Evolutionary conservation across 2,329 filamentous ascomycete genomes (phyloP).

Genomic region (Ophiocordyceps camponoti-floridani): DNA sequence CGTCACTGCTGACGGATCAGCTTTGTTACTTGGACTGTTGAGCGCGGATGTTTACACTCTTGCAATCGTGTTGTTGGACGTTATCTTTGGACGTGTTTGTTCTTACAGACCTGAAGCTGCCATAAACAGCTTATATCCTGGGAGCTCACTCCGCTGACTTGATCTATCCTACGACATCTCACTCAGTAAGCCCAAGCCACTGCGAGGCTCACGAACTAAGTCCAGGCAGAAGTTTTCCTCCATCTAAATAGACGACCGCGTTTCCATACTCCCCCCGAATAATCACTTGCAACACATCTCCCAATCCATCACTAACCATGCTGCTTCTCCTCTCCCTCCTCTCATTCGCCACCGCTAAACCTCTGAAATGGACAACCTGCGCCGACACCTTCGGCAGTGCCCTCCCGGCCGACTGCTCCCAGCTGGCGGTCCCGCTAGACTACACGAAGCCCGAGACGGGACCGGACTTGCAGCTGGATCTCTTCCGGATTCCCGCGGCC

Average conservation of each 20-base stretch:
- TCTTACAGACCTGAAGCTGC: no score
- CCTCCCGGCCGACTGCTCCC: background rate
- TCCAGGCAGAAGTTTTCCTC: background rate
- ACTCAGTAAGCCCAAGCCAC: background rate
- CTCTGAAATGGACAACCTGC: slow-evolving; percentile 1
- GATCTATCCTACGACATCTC: background rate
- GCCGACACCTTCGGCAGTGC: background rate
- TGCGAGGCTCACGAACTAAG: background rate
- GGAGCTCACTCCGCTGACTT: background rate
- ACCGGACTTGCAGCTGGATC: slow-evolving; percentile 1
- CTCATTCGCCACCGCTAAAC: no score
- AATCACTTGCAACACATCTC: no score
- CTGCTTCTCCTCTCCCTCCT: no score
- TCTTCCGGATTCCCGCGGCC: slow-evolving; percentile 3
- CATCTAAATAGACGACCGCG: background rate
- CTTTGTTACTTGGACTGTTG: no score
- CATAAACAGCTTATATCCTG: no score
- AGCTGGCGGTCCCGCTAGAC: slow-evolving; percentile 2
- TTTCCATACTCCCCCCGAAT: no score
- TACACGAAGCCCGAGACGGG: slow-evolving; percentile 1
- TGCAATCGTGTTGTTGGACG: no score
- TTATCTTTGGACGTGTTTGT: no score
- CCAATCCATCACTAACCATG: no score
- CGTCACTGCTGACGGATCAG: no score
- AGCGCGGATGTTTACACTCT: no score